Evolutionary conservation across 169 alveolate species (phyloP).

Genomic region (Blepharisma undulans): DNA sequence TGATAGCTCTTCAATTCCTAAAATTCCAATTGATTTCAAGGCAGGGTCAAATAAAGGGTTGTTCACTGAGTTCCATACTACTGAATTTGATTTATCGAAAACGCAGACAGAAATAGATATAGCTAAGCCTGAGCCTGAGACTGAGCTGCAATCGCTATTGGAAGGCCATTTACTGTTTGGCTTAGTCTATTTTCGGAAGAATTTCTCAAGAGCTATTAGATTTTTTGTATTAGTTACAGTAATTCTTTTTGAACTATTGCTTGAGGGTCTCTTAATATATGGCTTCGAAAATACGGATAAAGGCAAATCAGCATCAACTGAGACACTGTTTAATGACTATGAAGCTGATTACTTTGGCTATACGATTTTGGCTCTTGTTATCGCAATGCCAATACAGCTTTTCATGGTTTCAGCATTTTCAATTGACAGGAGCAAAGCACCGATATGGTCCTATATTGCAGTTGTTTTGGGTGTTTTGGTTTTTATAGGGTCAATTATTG

Average conservation of each 20-base stretch:
- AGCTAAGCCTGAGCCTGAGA: not conserved
- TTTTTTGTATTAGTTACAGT: not conserved
- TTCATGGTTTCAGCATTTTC: not conserved
- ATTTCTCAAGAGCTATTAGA: not conserved
- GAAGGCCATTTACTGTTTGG: constrained; percentile 26
- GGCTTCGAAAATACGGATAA: not conserved
- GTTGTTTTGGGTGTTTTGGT: not conserved
- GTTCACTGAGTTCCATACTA: too few species aligned
- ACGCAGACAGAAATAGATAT: too few species aligned
- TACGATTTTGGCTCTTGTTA: not conserved
- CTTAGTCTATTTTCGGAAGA: not conserved
- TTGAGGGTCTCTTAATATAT: not conserved
- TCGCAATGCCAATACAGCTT: not conserved
- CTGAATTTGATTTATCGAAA: too few species aligned
- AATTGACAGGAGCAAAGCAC: not conserved
- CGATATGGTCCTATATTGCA: not conserved
- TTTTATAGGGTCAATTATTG: not conserved
- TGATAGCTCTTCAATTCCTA: too few species aligned
- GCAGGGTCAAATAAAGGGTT: too few species aligned
- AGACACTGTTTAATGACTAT: not conserved
- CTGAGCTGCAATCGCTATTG: not conserved
- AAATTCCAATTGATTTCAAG: too few species aligned
- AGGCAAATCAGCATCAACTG: not conserved
- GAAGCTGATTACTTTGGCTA: not conserved
- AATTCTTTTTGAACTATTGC: not conserved